Evolutionary conservation across 352 stramenopile species (phyloP).

Genomic region (Phytophthora litchii): DNA sequence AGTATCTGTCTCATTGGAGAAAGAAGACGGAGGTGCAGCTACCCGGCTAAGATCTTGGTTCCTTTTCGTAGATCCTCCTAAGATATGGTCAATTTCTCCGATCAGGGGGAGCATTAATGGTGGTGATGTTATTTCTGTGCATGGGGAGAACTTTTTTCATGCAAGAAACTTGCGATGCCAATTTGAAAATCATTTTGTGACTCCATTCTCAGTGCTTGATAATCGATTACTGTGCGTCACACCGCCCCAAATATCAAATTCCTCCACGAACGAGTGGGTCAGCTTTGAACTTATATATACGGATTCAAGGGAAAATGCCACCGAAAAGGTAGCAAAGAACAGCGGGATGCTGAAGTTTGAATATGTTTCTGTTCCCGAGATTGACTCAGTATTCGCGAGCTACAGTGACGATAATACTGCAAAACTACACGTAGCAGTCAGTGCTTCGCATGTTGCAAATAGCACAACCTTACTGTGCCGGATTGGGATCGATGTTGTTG

Average conservation of each 20-base stretch:
- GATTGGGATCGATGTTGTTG: slow-evolving; percentile 18
- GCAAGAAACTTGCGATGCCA: slow-evolving; percentile 26
- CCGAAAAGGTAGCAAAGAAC: slow-evolving; percentile 12
- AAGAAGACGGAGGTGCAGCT: neutral
- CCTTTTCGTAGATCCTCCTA: slow-evolving; percentile 33
- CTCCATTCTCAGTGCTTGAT: slow-evolving; percentile 28
- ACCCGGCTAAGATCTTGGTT: slow-evolving; percentile 39
- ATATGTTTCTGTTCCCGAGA: slow-evolving; percentile 30
- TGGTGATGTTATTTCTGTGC: slow-evolving; percentile 32
- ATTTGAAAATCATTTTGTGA: slow-evolving; percentile 32
- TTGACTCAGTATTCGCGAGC: slow-evolving; percentile 21
- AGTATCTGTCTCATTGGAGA: slow-evolving; percentile 26
- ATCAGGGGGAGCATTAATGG: slow-evolving; percentile 18
- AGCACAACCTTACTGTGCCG: slow-evolving; percentile 16
- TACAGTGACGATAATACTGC: neutral
- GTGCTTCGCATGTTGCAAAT: slow-evolving; percentile 22
- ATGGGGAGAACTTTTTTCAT: slow-evolving; percentile 36
- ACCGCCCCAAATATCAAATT: slow-evolving; percentile 9
- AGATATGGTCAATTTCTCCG: slow-evolving; percentile 31
- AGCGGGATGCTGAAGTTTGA: slow-evolving; percentile 18
- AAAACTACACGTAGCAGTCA: slow-evolving; percentile 21
- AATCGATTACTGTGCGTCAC: slow-evolving; percentile 39
- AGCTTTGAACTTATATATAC: slow-evolving; percentile 30
- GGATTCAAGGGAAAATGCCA: neutral
- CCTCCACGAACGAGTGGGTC: slow-evolving; percentile 2